Evolutionary conservation across 495 filamentous ascomycete genomes (phyloP).

Genomic region (Cairneyella variabilis): DNA sequence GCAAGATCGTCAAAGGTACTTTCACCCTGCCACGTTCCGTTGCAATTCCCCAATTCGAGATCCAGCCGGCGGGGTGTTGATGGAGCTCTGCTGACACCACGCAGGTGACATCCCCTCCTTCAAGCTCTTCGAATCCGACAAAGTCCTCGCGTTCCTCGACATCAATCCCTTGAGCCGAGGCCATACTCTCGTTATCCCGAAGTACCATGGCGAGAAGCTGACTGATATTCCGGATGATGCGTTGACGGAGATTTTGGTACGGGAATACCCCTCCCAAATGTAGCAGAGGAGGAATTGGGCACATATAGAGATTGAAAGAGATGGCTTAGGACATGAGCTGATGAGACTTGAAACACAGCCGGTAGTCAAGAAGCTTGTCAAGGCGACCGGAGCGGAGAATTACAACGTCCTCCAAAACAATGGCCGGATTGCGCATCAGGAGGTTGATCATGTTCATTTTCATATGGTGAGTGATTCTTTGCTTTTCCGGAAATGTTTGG

Average conservation of each 20-base stretch:
- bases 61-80: no score
- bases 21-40: no score
- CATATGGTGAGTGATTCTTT: constrained; percentile 67
- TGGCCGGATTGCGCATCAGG: constrained; percentile 86
- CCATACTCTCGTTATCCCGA: constrained; percentile 93
- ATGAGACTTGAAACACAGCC: constrained; percentile 56
- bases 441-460: constrained; percentile 93
- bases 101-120: constrained; percentile 90
- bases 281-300: no score
- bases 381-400: constrained; percentile 68
- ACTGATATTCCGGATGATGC: constrained; percentile 91
- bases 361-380: constrained; percentile 80
- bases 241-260: constrained; percentile 76
- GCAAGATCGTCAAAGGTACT: constrained; percentile 95
- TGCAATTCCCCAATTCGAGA: no score
- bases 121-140: constrained; percentile 91
- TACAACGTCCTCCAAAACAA: constrained; percentile 99
- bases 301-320: no score
- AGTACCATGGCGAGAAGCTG: constrained; percentile 89
- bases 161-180: constrained; percentile 83
- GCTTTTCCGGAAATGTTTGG: no score
- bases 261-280: constrained; percentile 21
- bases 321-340: not conserved
- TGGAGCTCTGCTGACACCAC: no score
- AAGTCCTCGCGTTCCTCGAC: constrained; percentile 94